Conservation (phyloP, 2,329 filamentous ascomycete species). For the Ploettnerulaceae sp. region DNA sequence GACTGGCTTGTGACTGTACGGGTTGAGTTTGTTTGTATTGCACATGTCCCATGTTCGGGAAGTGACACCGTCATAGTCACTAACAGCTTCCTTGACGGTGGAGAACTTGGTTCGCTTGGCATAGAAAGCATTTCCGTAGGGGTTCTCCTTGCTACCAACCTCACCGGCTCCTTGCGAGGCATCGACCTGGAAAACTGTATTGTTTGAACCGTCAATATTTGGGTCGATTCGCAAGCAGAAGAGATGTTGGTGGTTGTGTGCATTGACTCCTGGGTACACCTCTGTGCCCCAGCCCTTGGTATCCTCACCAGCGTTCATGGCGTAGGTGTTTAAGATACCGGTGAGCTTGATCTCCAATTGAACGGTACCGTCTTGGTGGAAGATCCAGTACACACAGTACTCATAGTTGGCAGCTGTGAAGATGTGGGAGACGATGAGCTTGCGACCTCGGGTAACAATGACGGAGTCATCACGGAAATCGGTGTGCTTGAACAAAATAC, state of each 20-base stretch:
- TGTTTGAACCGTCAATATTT: slow-evolving; percentile 79
- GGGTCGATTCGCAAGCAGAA: slow-evolving; percentile 88
- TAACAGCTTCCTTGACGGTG: slow-evolving; percentile 62
- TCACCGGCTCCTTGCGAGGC: slow-evolving; percentile 65
- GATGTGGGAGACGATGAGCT: slow-evolving; percentile 83
- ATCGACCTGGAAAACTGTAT: slow-evolving; percentile 82
- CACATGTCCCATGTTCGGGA: slow-evolving; percentile 86
- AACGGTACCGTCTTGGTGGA: slow-evolving; percentile 87
- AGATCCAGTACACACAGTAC: slow-evolving; percentile 83
- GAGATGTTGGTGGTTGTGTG: slow-evolving; percentile 92
- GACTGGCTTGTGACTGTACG: slow-evolving; percentile 77
- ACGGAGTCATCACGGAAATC: slow-evolving; percentile 88
- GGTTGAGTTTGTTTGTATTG: slow-evolving; percentile 79
- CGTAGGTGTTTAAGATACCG: slow-evolving; percentile 88
- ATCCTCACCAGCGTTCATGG: slow-evolving; percentile 74
- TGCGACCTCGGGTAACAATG: slow-evolving; percentile 80
- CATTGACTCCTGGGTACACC: slow-evolving; percentile 85
- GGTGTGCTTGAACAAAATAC: slow-evolving; percentile 90
- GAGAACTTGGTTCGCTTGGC: slow-evolving; percentile 76
- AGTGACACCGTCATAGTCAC: slow-evolving; percentile 76
- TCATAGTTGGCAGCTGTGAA: slow-evolving; percentile 97
- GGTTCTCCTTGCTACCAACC: slow-evolving; percentile 77
- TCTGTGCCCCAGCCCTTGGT: slow-evolving; percentile 85
- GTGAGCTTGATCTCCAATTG: slow-evolving; percentile 90
- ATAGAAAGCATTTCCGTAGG: slow-evolving; percentile 86